These are phyloP conservation scores for Bjerkandera adusta DNA, from an alignment of 1,284 basidiomycete species.

Conservation along the genomic window DNA sequence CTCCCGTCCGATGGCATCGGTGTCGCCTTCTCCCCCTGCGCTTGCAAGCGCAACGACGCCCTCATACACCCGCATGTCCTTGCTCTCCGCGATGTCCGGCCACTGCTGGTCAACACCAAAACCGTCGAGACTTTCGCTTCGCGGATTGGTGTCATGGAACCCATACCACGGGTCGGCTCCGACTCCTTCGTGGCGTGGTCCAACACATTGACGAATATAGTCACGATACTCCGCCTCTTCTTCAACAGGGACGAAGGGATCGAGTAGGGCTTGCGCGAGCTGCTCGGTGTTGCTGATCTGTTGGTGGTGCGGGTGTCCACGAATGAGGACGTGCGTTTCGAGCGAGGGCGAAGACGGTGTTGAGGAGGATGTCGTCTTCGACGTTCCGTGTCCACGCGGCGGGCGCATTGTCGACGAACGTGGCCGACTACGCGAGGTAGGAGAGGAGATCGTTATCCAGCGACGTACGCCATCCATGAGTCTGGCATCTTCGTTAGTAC, in stretches of 20 bases:
- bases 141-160: too few species aligned
- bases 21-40: constrained; percentile 30
- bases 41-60: constrained; percentile 47
- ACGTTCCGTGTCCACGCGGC: too few species aligned
- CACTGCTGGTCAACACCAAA: too few species aligned
- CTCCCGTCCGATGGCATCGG: constrained; percentile 35
- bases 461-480: constrained; percentile 72
- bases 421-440: constrained; percentile 40
- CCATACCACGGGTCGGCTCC: too few species aligned
- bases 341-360: constrained; percentile 33
- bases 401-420: too few species aligned
- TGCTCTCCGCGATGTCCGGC: constrained; percentile 47
- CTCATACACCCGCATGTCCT: constrained; percentile 55
- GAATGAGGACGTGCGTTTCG: constrained; percentile 29
- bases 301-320: constrained; percentile 34
- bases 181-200: constrained; percentile 61
- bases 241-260: constrained; percentile 62
- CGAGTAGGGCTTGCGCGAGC: constrained; percentile 60
- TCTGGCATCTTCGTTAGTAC: constrained; percentile 33
- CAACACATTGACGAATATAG: constrained; percentile 70
- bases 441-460: constrained; percentile 60
- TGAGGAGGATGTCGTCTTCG: too few species aligned
- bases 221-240: constrained; percentile 82
- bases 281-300: constrained; percentile 64
- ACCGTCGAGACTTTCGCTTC: too few species aligned